These are phyloP conservation scores for Biscogniauxia marginata DNA, from an alignment of 2,329 filamentous ascomycete species.

Conservation along the genomic window DNA sequence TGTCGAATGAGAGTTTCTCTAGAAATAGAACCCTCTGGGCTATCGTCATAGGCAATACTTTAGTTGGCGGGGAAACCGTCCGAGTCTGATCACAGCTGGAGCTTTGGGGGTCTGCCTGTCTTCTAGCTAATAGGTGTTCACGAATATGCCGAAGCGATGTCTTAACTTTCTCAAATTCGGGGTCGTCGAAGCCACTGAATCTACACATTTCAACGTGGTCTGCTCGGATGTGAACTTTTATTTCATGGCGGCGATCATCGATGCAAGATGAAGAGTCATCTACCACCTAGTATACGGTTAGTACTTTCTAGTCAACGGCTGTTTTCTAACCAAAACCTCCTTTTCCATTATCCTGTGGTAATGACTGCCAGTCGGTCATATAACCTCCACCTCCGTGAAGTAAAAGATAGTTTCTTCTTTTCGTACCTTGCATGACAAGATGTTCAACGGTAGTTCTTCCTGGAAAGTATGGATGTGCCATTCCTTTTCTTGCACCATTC, in stretches of 20 bases:
- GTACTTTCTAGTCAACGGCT: too few relatives aligned
- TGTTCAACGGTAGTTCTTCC: constrained; percentile 4
- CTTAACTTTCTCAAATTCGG: constrained; percentile 7
- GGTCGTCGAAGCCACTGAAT: constrained; percentile 6
- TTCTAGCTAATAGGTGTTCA: background rate
- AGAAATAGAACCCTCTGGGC: background rate
- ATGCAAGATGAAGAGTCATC: constrained; percentile 11
- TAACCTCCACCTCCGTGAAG: too few relatives aligned
- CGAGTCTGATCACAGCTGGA: too few relatives aligned
- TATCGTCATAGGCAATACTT: background rate
- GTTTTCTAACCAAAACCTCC: too few relatives aligned
- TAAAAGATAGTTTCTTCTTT: too few relatives aligned
- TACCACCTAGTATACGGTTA: constrained; percentile 3
- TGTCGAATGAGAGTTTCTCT: constrained; percentile 3
- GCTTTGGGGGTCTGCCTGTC: background rate
- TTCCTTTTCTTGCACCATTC: constrained; percentile 1
- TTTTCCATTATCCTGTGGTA: too few relatives aligned
- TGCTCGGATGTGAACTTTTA: constrained; percentile 6
- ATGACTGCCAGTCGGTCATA: too few relatives aligned
- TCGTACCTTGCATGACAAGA: constrained; percentile 6
- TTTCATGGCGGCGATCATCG: constrained; percentile 6
- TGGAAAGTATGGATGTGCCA: constrained; percentile 14
- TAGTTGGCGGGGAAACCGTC: too few relatives aligned
- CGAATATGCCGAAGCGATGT: constrained; percentile 2
- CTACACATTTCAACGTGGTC: constrained; percentile 14